Percentiles rank a stretch among this genome's conserved stretches.
phyloP scores from a whole-genome alignment of 441 rosid genomes.

The Populus hybrid region DNA sequence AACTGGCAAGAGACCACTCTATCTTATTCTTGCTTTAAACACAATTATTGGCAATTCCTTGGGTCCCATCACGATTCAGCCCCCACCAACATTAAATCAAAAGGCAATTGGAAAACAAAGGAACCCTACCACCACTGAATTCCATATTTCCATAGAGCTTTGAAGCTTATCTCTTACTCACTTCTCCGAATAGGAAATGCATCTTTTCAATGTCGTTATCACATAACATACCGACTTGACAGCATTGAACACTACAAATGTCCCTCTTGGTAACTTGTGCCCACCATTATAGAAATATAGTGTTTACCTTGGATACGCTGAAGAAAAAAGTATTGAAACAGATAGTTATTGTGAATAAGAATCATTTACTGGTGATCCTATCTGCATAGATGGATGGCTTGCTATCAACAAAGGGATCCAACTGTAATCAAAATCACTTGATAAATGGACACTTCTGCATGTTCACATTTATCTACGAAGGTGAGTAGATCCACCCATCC shows the following conservation, averaged over 20 bases:
- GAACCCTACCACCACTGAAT: slow-evolving; percentile 38
- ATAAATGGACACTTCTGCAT: slow-evolving; percentile 32
- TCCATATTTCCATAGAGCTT: slow-evolving; percentile 21
- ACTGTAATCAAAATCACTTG: not conserved
- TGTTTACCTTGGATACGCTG: not conserved
- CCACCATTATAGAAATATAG: not conserved
- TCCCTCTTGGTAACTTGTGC: not conserved
- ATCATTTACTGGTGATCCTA: not conserved
- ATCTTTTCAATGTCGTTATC: slow-evolving; percentile 9
- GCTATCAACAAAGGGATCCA: not conserved
- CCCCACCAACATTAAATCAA: slow-evolving; percentile 25
- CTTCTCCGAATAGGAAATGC: slow-evolving; percentile 10
- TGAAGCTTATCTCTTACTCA: slow-evolving; percentile 35
- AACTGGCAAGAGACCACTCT: slow-evolving; percentile 29
- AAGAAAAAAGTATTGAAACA: not conserved
- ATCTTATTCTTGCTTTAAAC: slow-evolving; percentile 25
- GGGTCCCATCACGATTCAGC: slow-evolving; percentile 20
- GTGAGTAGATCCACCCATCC: not conserved
- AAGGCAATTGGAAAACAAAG: not conserved
- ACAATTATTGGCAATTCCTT: slow-evolving; percentile 40
- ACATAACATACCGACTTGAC: slow-evolving; percentile 22
- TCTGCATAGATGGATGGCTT: not conserved
- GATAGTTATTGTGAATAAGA: not conserved
- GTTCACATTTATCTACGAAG: not conserved
- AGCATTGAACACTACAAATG: slow-evolving; percentile 1